Evolutionary conservation across 2,329 filamentous ascomycete species (phyloP).

Genomic region (Annulohypoxylon truncatum): DNA sequence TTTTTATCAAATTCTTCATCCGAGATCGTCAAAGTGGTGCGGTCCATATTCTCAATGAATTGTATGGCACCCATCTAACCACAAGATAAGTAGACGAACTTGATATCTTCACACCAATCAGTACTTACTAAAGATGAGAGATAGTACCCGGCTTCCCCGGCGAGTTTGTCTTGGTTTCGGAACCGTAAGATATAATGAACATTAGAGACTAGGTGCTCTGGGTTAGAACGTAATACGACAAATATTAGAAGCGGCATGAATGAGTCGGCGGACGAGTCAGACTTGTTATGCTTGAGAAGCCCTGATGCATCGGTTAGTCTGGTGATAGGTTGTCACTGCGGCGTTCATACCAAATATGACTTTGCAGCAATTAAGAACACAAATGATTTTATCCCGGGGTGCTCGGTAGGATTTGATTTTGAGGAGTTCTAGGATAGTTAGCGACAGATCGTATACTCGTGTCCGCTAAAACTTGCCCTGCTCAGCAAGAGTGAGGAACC

Average conservation of each 20-base stretch:
- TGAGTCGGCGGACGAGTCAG: conserved; percentile 93
- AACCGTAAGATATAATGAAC: conserved; percentile 98
- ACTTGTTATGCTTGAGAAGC: conserved; percentile 89
- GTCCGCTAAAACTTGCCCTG: conserved; percentile 67
- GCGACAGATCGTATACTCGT: conserved; percentile 7
- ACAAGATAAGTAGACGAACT: conserved; percentile 1
- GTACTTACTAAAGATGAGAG: conserved; percentile 83
- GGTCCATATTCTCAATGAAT: conserved; percentile 96
- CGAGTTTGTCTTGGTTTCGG: conserved; percentile 95
- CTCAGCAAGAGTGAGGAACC: conserved; percentile 89
- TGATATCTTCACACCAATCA: neutral
- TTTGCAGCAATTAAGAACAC: conserved; percentile 98
- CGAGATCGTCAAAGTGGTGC: conserved; percentile 90
- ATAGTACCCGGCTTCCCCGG: conserved; percentile 98
- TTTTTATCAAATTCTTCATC: conserved; percentile 96
- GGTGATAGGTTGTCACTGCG: neutral
- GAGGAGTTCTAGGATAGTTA: conserved; percentile 75
- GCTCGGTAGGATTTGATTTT: conserved; percentile 98
- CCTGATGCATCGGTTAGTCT: conserved; percentile 59
- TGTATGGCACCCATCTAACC: conserved; percentile 87
- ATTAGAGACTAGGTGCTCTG: conserved; percentile 95
- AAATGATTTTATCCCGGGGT: conserved; percentile 98
- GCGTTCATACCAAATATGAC: conserved; percentile 85
- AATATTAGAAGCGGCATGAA: conserved; percentile 97
- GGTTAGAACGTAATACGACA: conserved; percentile 92